Percentiles rank a stretch among this genome's conserved stretches.
Conservation (phyloP, 495 filamentous ascomycete genomes). For the Staphylotrichum tortipilum region DNA sequence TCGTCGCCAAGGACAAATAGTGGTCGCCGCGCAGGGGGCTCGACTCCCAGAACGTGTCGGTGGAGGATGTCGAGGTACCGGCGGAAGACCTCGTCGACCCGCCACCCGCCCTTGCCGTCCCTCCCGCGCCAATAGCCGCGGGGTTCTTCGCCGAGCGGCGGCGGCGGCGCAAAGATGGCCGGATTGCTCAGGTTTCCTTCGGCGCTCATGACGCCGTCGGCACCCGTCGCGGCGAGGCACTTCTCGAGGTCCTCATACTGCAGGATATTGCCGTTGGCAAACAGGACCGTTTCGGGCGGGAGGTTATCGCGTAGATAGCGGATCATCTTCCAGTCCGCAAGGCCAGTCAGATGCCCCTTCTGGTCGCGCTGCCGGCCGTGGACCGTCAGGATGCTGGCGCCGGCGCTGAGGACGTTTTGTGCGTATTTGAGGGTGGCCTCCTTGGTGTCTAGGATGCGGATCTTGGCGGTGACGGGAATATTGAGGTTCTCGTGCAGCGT, state of each 20-base stretch:
- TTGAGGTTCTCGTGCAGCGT: slow-evolving; percentile 61
- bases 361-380: slow-evolving; percentile 86
- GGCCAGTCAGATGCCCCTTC: slow-evolving; percentile 89
- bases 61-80: slow-evolving; percentile 88
- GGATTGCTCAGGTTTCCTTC: slow-evolving; percentile 92
- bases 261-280: slow-evolving; percentile 93
- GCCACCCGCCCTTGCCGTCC: slow-evolving; percentile 75
- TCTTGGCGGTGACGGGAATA: slow-evolving; percentile 89
- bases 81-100: slow-evolving; percentile 78
- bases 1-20: slow-evolving; percentile 67
- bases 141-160: slow-evolving; percentile 52
- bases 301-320: slow-evolving; percentile 75
- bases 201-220: slow-evolving; percentile 89
- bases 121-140: slow-evolving; percentile 78
- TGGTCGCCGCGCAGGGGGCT: slow-evolving; percentile 54
- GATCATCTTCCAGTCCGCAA: slow-evolving; percentile 85
- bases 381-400: slow-evolving; percentile 85
- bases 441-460: slow-evolving; percentile 77
- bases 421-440: slow-evolving; percentile 87
- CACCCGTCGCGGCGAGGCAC: slow-evolving; percentile 79
- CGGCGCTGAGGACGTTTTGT: slow-evolving; percentile 74
- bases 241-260: slow-evolving; percentile 67
- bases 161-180: slow-evolving; percentile 67
- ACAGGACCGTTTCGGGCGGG: slow-evolving; percentile 80
- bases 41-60: slow-evolving; percentile 55